Conservation (phyloP, 139 green algal genomes). For the Chlamydomonas sphaeroides region DNA sequence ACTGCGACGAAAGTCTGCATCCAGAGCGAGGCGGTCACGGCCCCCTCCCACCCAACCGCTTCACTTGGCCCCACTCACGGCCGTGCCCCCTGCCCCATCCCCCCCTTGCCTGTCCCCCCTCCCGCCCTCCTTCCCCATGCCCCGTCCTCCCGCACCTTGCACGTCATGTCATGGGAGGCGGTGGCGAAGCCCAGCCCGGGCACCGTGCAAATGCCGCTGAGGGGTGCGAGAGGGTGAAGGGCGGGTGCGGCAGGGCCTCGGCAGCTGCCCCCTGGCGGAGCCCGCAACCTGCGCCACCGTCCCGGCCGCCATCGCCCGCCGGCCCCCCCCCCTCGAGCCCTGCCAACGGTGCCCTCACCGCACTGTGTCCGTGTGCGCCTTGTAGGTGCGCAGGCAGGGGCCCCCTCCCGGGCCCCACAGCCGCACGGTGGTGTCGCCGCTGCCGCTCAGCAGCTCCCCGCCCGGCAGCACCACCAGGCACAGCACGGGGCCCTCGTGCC, state of each 20-base stretch:
- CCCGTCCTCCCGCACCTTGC: constrained; percentile 47
- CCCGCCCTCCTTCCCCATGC: constrained; percentile 13
- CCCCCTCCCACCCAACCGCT: too few species aligned
- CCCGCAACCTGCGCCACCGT: too few species aligned
- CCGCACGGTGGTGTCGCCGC: constrained; percentile 74
- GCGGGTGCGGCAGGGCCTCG: neutral
- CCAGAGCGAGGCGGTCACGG: too few species aligned
- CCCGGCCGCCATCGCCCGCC: too few species aligned
- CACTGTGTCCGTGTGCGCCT: constrained; percentile 87
- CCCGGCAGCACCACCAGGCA: constrained; percentile 67
- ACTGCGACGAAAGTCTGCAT: too few species aligned
- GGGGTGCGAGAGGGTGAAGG: neutral
- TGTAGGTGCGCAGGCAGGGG: constrained; percentile 70
- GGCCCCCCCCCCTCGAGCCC: neutral
- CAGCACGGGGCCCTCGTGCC: constrained; percentile 86
- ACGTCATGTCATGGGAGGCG: constrained; percentile 89
- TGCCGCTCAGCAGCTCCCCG: constrained; percentile 82
- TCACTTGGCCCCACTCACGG: too few species aligned
- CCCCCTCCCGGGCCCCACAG: constrained; percentile 45
- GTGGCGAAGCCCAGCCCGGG: constrained; percentile 87
- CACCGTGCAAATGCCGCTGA: constrained; percentile 77
- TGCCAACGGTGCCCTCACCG: constrained; percentile 50
- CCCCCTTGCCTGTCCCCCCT: neutral
- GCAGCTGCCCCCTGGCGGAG: too few species aligned
- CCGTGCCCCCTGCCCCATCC: neutral